Evolutionary conservation across 2,329 filamentous ascomycete genomes (phyloP), one percentile per base, ranked within the genome.

Genomic region (Delphinella strobiligena): DNA sequence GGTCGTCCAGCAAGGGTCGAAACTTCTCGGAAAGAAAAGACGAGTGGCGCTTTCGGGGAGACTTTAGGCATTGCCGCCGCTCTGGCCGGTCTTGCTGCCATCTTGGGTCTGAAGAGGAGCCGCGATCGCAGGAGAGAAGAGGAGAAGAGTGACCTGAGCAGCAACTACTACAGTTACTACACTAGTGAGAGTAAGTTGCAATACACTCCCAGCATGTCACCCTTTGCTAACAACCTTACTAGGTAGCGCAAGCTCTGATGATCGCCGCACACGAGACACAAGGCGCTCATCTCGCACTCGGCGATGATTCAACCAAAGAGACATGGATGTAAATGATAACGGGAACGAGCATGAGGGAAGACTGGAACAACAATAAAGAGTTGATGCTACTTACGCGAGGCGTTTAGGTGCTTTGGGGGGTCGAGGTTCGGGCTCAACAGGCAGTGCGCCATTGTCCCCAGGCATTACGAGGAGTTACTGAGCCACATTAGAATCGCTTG

Each of bases 231-330:
- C 53, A 19, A 27, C 55, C 49, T 54, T 11, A n/a, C 29, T 38
- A 66, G 63, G 62, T 45, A 63, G 60, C 51, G 61, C 60, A 50
- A 65, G 62, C 42, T 65, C 62, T n/a, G 63, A 66, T 37, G 62
- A 66, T 41, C 52, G 61, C 29, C 51, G 59, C 27, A 64, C 62
- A 19, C 54, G 62, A 46, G 54, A 59, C 40, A 61, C 61, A 14
- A 49, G 57, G 30, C 39, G 34, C 22, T 30, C 39, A 15, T 41
- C 39, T 22, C 39, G 39, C 22, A 7, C 22, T 27, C 22, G 22
- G 7, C 22, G 22, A 27, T 27, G 22, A 27, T 27, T 7, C 12
- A 12, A 27, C 22, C 7, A 27, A 27, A 27, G 22, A 7, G n/a
- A 27, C 22, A 27, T 27, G 12, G 22, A 12, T 7, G 12, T 7